Evolutionary conservation across 2,329 filamentous ascomycete genomes (phyloP).

Genomic region (Epichloe elymi): DNA sequence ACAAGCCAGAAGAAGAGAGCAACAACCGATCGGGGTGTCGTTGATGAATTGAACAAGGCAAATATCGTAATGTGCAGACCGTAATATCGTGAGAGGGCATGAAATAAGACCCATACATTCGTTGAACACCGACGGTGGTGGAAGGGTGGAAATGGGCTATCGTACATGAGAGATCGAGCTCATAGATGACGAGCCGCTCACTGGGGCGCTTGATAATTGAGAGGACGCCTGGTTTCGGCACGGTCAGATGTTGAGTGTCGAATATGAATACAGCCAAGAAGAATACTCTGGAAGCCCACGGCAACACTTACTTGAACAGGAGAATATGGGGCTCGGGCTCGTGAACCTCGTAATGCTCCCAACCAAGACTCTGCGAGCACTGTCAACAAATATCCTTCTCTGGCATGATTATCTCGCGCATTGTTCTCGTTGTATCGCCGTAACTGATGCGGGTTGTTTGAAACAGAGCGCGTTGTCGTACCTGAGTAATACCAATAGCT

Average conservation of each 20-base stretch:
- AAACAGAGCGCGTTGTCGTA: conserved; percentile 26
- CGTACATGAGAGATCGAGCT: conserved; percentile 10
- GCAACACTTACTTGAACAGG: conserved; percentile 68
- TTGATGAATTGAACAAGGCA: conserved; percentile 5
- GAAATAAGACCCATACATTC: conserved; percentile 10
- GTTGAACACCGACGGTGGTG: conserved; percentile 6
- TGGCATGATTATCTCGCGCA: background rate
- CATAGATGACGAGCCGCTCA: conserved; percentile 13
- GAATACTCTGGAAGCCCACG: background rate
- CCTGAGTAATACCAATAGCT: conserved; percentile 92
- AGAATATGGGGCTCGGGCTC: conserved; percentile 97
- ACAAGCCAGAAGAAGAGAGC: background rate
- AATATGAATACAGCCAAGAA: background rate
- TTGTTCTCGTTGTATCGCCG: background rate
- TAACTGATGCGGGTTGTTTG: background rate
- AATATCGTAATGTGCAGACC: conserved; percentile 9
- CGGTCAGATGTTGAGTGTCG: background rate
- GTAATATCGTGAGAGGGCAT: conserved; percentile 11
- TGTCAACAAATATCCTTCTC: background rate
- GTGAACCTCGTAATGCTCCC: conserved; percentile 99
- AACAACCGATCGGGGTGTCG: background rate
- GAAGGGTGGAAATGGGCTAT: conserved; percentile 8
- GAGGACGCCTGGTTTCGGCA: conserved; percentile 49
- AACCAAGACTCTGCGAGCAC: conserved; percentile 68
- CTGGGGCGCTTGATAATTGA: conserved; percentile 69